Base-by-base conservation (phyloP, 2,329 filamentous ascomycete genomes). In the Nothophaeocryptopus gaeumannii region DNA sequence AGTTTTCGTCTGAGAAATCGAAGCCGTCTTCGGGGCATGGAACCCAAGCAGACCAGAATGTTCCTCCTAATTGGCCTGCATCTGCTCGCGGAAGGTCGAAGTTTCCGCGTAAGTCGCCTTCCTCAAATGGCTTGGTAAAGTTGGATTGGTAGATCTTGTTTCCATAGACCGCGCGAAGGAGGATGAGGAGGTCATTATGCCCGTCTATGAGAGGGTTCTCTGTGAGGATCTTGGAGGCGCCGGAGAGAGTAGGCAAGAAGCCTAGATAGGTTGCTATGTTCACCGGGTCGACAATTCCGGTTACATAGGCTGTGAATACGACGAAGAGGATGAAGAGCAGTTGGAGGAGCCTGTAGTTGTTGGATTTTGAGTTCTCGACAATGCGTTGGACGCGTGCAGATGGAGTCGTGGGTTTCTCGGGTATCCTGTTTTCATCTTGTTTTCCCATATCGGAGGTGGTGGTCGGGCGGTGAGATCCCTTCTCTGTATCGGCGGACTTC, bases 1-100 rank as follows among this genome's bases (percentile, higher is more conserved):
- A 91, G 63, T 83, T 86, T 45, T 77, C 79, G 61, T 90, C 80
- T 0, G 85, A 86, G 63, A 88, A 90, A 68, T 95, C 83, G 4
- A 78, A 78, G 39, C 81, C 82, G 62, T 92, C 82, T 9, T 70
- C 68, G 0, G 91, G 90, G 64, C 91, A 96, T 0, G 81, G 81
- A 35, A 86, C 82, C 62, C 79, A 97, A 8, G 93, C 89, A 65
- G 86, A 91, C 92, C 91, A 96, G 67, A 96, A 96, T n/a, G 88
- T 84, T 47, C 90, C 92, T 34, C 90, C 90, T 55, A 85, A 82
- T 58, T 78, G 76, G 1, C 91, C 90, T 42, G 81, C 70, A 32
- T 80, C 77, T 40, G 96, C 77, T 5, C 91, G 82, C 1, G 86
- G 84, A 8, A 96, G 73, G 67, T 97, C 92, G 45, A 93, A 85